These are phyloP conservation scores for Triticum turgidum DNA, from an alignment of 176 grass and related monocot species.

Conservation along the genomic window DNA sequence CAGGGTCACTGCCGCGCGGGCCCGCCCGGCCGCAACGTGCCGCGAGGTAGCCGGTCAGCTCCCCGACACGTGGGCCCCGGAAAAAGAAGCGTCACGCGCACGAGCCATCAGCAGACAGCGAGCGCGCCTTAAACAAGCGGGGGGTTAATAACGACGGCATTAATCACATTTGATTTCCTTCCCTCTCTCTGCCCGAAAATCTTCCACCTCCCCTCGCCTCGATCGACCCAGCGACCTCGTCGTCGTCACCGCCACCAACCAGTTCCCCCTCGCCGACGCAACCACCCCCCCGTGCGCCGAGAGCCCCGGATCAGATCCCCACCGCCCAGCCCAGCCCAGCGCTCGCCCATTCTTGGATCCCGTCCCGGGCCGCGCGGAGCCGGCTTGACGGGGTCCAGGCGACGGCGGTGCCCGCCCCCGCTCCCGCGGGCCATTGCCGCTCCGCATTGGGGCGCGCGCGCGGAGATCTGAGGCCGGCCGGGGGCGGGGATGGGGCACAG, in stretches of 20 bases:
- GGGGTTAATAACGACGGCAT: no score
- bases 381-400: neutral
- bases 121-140: no score
- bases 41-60: no score
- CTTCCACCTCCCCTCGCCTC: neutral
- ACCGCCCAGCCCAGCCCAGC: neutral
- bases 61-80: no score
- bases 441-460: conserved; percentile 17
- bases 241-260: conserved; percentile 15
- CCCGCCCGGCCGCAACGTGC: no score
- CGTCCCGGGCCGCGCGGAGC: neutral
- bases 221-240: conserved; percentile 9
- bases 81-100: no score
- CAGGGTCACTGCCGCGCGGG: no score
- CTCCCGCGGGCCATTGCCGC: conserved; percentile 24
- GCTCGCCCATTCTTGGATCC: conserved; percentile 7
- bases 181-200: neutral
- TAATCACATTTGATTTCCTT: neutral
- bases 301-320: conserved; percentile 31
- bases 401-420: neutral
- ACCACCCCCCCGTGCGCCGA: conserved; percentile 12
- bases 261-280: conserved; percentile 30
- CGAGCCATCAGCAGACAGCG: no score
- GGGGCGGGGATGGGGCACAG: conserved; percentile 2
- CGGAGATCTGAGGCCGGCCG: conserved; percentile 31